These are phyloP conservation scores for Dioszegia aurantiaca DNA, from an alignment of 768 basidiomycete species.

Conservation along the genomic window DNA sequence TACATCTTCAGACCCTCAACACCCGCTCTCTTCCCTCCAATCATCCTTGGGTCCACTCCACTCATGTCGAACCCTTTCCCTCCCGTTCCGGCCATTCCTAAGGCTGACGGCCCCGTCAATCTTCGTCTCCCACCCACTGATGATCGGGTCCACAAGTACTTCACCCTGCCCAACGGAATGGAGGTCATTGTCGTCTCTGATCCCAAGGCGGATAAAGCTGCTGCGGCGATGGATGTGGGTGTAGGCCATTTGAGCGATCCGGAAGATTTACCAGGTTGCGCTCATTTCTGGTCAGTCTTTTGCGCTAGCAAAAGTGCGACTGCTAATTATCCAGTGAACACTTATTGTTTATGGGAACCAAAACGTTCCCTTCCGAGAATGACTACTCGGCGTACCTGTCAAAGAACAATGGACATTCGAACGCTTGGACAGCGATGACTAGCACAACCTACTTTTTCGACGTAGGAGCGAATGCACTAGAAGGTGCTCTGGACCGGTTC, in stretches of 20 bases:
- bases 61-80: slow-evolving; percentile 27
- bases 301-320: not conserved
- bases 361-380: slow-evolving; percentile 68
- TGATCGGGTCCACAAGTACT: slow-evolving; percentile 57
- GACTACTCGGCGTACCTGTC: slow-evolving; percentile 71
- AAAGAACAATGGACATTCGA: slow-evolving; percentile 67
- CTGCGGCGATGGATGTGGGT: slow-evolving; percentile 88
- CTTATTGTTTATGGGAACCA: slow-evolving; percentile 73
- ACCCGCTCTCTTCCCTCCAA: slow-evolving; percentile 9
- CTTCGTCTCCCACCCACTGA: slow-evolving; percentile 49
- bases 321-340: slow-evolving; percentile 64
- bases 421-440: slow-evolving; percentile 86
- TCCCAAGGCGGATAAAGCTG: slow-evolving; percentile 82
- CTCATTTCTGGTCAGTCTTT: slow-evolving; percentile 52
- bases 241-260: slow-evolving; percentile 94
- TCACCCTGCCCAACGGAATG: slow-evolving; percentile 84
- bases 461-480: slow-evolving; percentile 61
- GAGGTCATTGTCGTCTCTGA: slow-evolving; percentile 82
- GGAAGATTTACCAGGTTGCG: slow-evolving; percentile 55
- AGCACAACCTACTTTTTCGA: slow-evolving; percentile 81
- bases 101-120: slow-evolving; percentile 29
- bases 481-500: slow-evolving; percentile 52
- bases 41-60: slow-evolving; percentile 1
- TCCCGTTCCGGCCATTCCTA: slow-evolving; percentile 40
- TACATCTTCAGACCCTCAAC: slow-evolving; percentile 9